Evolutionary conservation across 257 asterid genomes (phyloP), one percentile per base, ranked within the genome.

Genomic region (Solanum paucissectum): DNA sequence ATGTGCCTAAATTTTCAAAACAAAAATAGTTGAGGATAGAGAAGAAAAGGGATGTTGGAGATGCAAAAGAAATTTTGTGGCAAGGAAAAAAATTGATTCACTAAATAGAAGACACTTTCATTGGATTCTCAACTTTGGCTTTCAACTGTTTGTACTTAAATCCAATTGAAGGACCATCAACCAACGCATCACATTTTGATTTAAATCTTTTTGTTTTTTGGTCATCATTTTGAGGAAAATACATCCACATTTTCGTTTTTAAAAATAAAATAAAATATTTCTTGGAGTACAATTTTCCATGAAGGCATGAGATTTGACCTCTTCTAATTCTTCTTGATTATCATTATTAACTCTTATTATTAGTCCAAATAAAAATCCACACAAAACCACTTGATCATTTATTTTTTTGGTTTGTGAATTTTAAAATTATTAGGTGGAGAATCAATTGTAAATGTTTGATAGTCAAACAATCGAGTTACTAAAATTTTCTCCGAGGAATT

Each of bases 121-220:
- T 88, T 82, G 88, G 90, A 88, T 88, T 86, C 90, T 86, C 33
- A 49, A 81, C 46, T 27, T 85, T 40, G 27, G 42, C 2, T 29
- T 32, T 84, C 86, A 32, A 79, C 58, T 55, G 36, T 83, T 86
- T 38, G 85, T 58, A 81, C 85, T 84, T 62, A 5, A 36, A 85
- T 68, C 44, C 87, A 66, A 85, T 25, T 66, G 16, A 82, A 82
- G 85, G 87, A 68, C 87, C 87, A 29, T 42, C 79, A 71, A 85
- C 66, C 87, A 62, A n/a, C 60, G n/a, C 60, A 60, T 25, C 58
- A 7, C 37, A 44, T 66, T 32, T 66, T 55, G 4, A 37, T 37
- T 83, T 23, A 6, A 1, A 3, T 37, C 13, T 32, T 55, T 20
- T 32, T 84, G 13, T 38, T n/a, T 9, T 62, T 66, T 14, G 16